These are phyloP conservation scores for Phallus indusiatus DNA, from an alignment of 768 basidiomycete species.

Conservation along the genomic window DNA sequence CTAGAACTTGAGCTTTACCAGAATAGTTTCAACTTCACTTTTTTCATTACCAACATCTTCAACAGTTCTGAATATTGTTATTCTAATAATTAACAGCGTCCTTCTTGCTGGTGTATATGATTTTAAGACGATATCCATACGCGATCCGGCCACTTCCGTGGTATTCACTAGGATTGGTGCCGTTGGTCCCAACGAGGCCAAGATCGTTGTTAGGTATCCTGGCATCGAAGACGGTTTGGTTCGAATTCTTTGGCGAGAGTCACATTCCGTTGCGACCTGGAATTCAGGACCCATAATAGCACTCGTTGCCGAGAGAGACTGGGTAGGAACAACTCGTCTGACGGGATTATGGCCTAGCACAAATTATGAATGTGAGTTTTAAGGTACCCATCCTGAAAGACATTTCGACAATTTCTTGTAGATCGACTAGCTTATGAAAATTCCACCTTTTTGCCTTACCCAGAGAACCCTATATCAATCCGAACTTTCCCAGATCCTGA, in stretches of 20 bases:
- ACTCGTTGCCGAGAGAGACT: slow-evolving; percentile 40
- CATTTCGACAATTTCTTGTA: slow-evolving; percentile 13
- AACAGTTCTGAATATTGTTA: background rate
- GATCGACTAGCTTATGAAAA: slow-evolving; percentile 36
- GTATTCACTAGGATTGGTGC: slow-evolving; percentile 64
- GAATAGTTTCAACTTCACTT: background rate
- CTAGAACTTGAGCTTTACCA: background rate
- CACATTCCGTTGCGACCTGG: slow-evolving; percentile 28
- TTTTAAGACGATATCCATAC: slow-evolving; percentile 43
- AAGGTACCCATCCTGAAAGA: no score
- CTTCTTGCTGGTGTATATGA: slow-evolving; percentile 34
- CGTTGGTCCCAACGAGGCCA: slow-evolving; percentile 52
- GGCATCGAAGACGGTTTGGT: slow-evolving; percentile 21
- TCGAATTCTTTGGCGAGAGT: slow-evolving; percentile 33
- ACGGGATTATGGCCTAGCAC: slow-evolving; percentile 59
- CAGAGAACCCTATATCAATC: slow-evolving; percentile 45
- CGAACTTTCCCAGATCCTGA: slow-evolving; percentile 68
- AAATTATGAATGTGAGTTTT: slow-evolving; percentile 54
- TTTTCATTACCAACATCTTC: slow-evolving; percentile 5
- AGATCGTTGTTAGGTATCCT: slow-evolving; percentile 56
- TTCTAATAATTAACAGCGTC: slow-evolving; percentile 30
- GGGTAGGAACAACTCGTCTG: slow-evolving; percentile 46
- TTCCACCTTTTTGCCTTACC: slow-evolving; percentile 39
- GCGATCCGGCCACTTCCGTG: slow-evolving; percentile 45
- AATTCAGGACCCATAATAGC: slow-evolving; percentile 42